Percentiles rank a stretch among this genome's conserved stretches.
Conservation (phyloP, 2,329 filamentous ascomycete genomes). For the Metarhizium humberi region DNA sequence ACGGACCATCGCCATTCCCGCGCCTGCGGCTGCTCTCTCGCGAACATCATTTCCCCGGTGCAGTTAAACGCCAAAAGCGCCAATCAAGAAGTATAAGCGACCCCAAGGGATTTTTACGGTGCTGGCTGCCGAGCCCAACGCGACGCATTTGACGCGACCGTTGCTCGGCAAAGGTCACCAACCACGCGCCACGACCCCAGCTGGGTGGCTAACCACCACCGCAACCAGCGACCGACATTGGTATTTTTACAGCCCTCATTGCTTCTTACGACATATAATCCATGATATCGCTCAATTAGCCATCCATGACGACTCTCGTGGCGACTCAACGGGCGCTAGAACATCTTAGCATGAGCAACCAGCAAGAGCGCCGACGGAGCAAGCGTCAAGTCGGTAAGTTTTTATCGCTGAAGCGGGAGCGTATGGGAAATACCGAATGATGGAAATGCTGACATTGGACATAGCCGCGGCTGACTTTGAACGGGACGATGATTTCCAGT, state of each 20-base stretch:
- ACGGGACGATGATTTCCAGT: conserved; percentile 68
- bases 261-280: not conserved
- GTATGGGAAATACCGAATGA: not conserved
- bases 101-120: not conserved
- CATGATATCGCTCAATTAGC: conserved; percentile 20
- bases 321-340: conserved; percentile 54
- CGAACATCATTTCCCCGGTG: not conserved
- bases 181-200: conserved; percentile 4
- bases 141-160: conserved; percentile 8
- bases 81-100: conserved; percentile 1
- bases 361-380: conserved; percentile 51
- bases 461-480: conserved; percentile 45
- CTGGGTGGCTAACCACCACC: conserved; percentile 8
- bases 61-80: not conserved
- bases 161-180: not conserved
- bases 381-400: conserved; percentile 55
- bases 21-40: not conserved
- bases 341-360: conserved; percentile 61
- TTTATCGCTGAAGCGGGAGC: not conserved
- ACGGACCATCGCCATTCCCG: conserved; percentile 4
- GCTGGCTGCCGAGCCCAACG: conserved; percentile 5
- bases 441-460: conserved; percentile 10
- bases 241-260: not conserved
- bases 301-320: conserved; percentile 64
- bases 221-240: not conserved